Base-by-base conservation (phyloP, 148 eudicot genomes). In the Fallopia convolvulus region DNA sequence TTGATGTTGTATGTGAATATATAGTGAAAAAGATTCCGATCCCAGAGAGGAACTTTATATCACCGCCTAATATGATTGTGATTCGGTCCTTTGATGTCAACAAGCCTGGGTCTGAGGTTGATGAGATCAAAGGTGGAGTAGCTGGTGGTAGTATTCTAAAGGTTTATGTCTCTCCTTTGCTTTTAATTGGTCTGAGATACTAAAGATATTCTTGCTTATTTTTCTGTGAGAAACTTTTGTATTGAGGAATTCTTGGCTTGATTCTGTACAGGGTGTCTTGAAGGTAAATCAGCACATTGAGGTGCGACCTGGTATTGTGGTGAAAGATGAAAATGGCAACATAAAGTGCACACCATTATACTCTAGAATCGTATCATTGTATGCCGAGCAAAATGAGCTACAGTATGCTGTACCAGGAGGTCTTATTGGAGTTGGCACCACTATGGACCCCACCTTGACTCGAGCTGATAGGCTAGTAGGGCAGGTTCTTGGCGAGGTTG, bases 381-480 rank as follows among this genome's bases (percentile, higher is more conserved):
- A 78, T 77, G 99, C 99, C 9, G 99, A 92, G 84, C 97, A 91
- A 77, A 95, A 95, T 78, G 94, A 92, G 80, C 85, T 95, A 30
- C 97, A 95, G 79, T 95, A 80, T 86, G 99, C 94, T 36, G 99
- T 95, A 32, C 99, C 99, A 2, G 99, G 99, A 79, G 99, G 99
- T 75, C 93, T 95, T 7, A 95, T 95, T 76, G 97, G 99, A 30
- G 99, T 95, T 78, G 99, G 99, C 21, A 95, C 99, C 42, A 95
- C 99, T 15, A 95, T 91, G 99, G 99, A 92, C 76, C 99, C 99
- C 14, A 92, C 94, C 41, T 79, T 95, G 50, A 95, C 99, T 2
- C 92, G 99, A 82, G 99, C 97, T 85, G 97, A 95, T 88, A 83
- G 99, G 79, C 79, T 95, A 88, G 97, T 91, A 7, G 97, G 99